These are phyloP conservation scores for Colletotrichum magnum DNA, from an alignment of 2,329 filamentous ascomycete genomes.

Conservation along the genomic window DNA sequence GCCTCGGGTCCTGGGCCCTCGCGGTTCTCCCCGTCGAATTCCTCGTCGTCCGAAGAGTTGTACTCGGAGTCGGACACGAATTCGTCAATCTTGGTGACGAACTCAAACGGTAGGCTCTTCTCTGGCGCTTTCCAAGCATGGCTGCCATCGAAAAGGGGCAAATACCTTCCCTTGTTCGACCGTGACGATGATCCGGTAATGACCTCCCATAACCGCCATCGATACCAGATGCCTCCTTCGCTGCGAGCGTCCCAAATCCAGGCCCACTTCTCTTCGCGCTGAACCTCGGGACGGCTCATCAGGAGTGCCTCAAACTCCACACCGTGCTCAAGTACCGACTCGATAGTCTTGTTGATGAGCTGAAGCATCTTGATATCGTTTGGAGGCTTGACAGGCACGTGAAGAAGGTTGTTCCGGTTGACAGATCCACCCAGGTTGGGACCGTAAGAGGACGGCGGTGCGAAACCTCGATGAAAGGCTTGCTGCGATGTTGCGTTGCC, in stretches of 20 bases:
- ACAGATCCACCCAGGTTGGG: conserved; percentile 56
- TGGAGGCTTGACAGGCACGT: conserved; percentile 82
- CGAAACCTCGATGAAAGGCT: conserved; percentile 74
- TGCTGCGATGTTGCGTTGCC: conserved; percentile 57
- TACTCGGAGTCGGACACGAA: conserved; percentile 89
- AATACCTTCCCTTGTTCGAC: conserved; percentile 64
- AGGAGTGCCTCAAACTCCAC: conserved; percentile 92
- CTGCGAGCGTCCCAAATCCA: conserved; percentile 93
- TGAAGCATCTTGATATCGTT: conserved; percentile 83
- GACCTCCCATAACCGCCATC: conserved; percentile 91
- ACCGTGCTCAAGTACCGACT: conserved; percentile 83
- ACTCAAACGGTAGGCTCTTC: conserved; percentile 83
- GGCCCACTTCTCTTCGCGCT: conserved; percentile 90
- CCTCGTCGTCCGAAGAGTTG: conserved; percentile 88
- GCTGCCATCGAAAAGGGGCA: conserved; percentile 81
- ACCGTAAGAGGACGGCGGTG: conserved; percentile 80
- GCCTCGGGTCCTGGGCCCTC: conserved; percentile 61
- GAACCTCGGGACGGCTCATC: conserved; percentile 88
- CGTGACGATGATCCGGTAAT: conserved; percentile 74
- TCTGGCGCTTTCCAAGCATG: conserved; percentile 85
- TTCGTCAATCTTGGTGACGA: conserved; percentile 80
- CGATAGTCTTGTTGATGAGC: conserved; percentile 90
- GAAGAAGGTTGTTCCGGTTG: conserved; percentile 64
- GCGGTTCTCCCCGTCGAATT: conserved; percentile 72
- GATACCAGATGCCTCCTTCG: conserved; percentile 88